Evolutionary conservation across 1,139 yeast genomes (phyloP).

Genomic region (Petasospora fabianii): DNA sequence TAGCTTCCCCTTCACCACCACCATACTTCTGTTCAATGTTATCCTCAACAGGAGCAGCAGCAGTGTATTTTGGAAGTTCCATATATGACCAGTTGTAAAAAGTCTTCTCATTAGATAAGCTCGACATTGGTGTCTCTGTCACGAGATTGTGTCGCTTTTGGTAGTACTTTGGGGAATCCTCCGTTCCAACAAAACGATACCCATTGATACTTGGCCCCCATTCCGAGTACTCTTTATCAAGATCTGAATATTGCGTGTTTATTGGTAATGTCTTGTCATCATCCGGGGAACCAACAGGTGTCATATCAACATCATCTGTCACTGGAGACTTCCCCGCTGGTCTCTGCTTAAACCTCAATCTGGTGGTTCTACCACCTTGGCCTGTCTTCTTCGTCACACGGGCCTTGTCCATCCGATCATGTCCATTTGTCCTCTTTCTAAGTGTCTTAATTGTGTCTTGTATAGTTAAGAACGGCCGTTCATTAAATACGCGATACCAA

Average conservation of each 20-base stretch:
- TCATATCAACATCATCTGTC: too few relatives aligned
- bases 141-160: slow-evolving; percentile 14
- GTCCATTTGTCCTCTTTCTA: too few relatives aligned
- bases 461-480: too few relatives aligned
- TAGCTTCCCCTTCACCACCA: neutral
- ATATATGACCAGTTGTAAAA: slow-evolving; percentile 21
- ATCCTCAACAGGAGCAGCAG: neutral
- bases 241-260: neutral
- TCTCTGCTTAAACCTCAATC: too few relatives aligned
- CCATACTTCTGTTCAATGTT: neutral
- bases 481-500: too few relatives aligned
- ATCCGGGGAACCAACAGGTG: neutral
- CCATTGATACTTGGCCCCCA: slow-evolving; percentile 36
- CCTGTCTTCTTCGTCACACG: neutral
- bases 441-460: too few relatives aligned
- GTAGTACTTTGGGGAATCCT: slow-evolving; percentile 5
- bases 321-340: too few relatives aligned
- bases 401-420: neutral
- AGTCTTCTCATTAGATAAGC: neutral
- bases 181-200: slow-evolving; percentile 27
- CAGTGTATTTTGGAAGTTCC: slow-evolving; percentile 15
- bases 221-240: slow-evolving; percentile 9
- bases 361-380: too few relatives aligned
- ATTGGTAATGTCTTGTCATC: neutral
- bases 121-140: slow-evolving; percentile 10